Evolutionary conservation across 305 asterid genomes (phyloP).

Genomic region (Fraxinus sp.): DNA sequence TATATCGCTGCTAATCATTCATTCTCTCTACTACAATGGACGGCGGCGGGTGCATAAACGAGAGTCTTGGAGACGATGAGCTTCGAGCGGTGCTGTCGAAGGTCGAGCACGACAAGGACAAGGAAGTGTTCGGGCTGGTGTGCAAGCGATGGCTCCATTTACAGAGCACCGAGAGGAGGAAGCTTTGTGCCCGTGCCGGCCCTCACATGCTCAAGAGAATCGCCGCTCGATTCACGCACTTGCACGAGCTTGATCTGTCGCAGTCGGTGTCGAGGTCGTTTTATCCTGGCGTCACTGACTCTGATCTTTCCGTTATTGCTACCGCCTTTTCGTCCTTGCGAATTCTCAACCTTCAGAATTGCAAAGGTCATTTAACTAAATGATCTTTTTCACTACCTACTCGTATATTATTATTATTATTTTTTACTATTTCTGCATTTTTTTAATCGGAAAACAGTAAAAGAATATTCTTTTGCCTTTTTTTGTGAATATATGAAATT

Average conservation of each 20-base stretch:
- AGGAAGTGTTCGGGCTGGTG: conserved; percentile 13
- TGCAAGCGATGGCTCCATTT: conserved; percentile 1
- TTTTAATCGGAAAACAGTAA: background rate
- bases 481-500: background rate
- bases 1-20: background rate
- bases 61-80: conserved; percentile 15
- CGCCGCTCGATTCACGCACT: conserved; percentile 21
- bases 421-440: background rate
- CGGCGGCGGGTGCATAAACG: conserved; percentile 10
- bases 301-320: conserved; percentile 2
- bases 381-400: background rate
- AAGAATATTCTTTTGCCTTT: background rate
- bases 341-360: conserved; percentile 35
- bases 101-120: conserved; percentile 15
- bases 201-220: conserved; percentile 1
- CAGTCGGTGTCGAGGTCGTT: conserved; percentile 1
- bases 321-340: conserved; percentile 25
- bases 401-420: background rate
- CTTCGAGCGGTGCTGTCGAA: conserved; percentile 12
- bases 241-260: conserved; percentile 19
- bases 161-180: conserved; percentile 4
- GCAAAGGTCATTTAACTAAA: conserved; percentile 36
- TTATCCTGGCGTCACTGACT: conserved; percentile 8
- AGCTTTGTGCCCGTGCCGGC: background rate
- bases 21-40: background rate